phyloP scores from a whole-genome alignment of 352 stramenopile genomes.

The Pythium sukuiense region DNA sequence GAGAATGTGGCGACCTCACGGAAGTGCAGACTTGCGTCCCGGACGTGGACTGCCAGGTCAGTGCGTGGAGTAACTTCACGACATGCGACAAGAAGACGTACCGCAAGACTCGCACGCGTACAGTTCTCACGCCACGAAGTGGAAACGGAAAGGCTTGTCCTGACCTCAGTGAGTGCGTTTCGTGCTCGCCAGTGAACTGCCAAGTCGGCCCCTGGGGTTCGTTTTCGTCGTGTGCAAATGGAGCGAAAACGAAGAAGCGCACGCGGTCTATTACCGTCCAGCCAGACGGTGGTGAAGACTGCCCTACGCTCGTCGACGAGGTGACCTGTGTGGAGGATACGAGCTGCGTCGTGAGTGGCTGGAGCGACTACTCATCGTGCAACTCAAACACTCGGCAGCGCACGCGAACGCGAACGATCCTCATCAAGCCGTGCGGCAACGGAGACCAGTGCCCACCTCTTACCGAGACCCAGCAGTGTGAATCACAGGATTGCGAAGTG shows the following conservation, averaged over 20 bases:
- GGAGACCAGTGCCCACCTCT: constrained; percentile 45
- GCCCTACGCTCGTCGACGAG: constrained; percentile 34
- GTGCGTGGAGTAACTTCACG: constrained; percentile 35
- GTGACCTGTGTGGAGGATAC: constrained; percentile 33
- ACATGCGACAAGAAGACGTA: constrained; percentile 35
- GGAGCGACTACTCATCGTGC: constrained; percentile 40
- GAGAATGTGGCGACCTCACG: constrained; percentile 36
- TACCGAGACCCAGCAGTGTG: constrained; percentile 35
- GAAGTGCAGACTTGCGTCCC: constrained; percentile 40
- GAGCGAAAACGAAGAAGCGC: constrained; percentile 34
- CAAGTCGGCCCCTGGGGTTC: constrained; percentile 40
- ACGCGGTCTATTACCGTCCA: constrained; percentile 34
- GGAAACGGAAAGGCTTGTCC: constrained; percentile 43
- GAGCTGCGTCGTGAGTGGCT: constrained; percentile 55
- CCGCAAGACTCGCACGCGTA: constrained; percentile 39
- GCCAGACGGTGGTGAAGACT: constrained; percentile 43
- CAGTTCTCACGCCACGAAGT: constrained; percentile 32
- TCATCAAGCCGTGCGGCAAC: constrained; percentile 36
- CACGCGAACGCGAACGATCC: constrained; percentile 36
- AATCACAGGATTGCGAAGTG: constrained; percentile 46
- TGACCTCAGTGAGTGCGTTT: constrained; percentile 31
- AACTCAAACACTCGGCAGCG: constrained; percentile 33
- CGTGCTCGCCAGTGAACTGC: constrained; percentile 52
- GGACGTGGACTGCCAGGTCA: constrained; percentile 55
- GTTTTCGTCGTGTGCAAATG: constrained; percentile 41